Conservation (phyloP, 1,284 basidiomycete species). For the Fomitopsis schrenkii region DNA sequence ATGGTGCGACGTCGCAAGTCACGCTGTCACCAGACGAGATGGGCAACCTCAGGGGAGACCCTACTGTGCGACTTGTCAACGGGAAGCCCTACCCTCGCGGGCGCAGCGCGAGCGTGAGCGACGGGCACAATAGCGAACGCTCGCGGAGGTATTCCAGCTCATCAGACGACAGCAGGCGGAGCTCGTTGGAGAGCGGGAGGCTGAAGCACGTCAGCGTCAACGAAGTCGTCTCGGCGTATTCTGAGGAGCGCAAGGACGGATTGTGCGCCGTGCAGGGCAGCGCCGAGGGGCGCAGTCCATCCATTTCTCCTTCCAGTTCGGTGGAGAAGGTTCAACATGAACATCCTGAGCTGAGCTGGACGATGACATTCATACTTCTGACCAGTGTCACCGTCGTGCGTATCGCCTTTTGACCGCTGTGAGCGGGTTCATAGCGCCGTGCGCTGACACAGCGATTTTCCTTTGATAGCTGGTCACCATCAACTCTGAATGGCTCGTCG, state of each 20-base stretch:
- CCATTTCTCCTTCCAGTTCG: neutral
- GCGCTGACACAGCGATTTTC: neutral
- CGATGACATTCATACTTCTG: conserved; percentile 54
- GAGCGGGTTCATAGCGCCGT: neutral
- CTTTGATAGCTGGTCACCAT: conserved; percentile 52
- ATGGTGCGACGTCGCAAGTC: conserved; percentile 15
- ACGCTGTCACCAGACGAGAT: conserved; percentile 12
- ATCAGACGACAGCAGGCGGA: neutral
- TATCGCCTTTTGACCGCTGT: conserved; percentile 7
- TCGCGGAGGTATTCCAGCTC: conserved; percentile 2
- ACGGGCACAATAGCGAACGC: neutral
- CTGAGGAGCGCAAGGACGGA: conserved; percentile 12
- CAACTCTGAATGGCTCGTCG: conserved; percentile 81
- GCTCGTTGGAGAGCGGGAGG: conserved; percentile 6
- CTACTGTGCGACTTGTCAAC: conserved; percentile 29
- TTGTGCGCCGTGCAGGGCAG: neutral
- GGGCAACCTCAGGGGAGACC: conserved; percentile 7
- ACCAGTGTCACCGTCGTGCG: conserved; percentile 62
- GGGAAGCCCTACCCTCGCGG: conserved; percentile 16
- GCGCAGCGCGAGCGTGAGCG: conserved; percentile 7
- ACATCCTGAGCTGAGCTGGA: conserved; percentile 57
- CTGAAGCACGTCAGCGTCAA: conserved; percentile 21
- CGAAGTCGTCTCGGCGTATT: conserved; percentile 24
- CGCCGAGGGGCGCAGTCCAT: neutral
- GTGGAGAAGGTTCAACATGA: conserved; percentile 20